These are phyloP conservation scores for Anisodus tanguticus DNA, from an alignment of 257 asterid species.

Conservation along the genomic window DNA sequence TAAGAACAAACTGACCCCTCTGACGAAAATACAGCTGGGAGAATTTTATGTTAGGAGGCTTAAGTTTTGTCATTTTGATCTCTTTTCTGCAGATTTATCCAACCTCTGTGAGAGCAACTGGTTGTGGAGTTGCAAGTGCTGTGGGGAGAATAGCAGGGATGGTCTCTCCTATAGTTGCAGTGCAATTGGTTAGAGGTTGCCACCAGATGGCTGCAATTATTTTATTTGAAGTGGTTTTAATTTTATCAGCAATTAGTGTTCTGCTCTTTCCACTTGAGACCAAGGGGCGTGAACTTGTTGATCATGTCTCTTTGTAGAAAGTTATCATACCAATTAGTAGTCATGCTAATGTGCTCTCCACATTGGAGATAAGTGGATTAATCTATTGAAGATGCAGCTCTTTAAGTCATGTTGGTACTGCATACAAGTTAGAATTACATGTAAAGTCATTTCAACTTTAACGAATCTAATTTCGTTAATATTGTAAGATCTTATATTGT, in stretches of 20 bases:
- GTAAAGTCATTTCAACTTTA: not conserved
- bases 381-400: not conserved
- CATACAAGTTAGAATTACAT: not conserved
- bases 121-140: slow-evolving; percentile 67
- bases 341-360: not conserved
- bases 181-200: slow-evolving; percentile 68
- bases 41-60: not conserved
- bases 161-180: slow-evolving; percentile 80
- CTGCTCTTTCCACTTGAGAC: slow-evolving; percentile 55
- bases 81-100: slow-evolving; percentile 68
- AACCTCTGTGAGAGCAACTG: slow-evolving; percentile 75
- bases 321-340: not conserved
- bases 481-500: not conserved
- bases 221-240: slow-evolving; percentile 57
- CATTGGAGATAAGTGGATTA: not conserved
- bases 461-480: not conserved
- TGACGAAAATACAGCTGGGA: not conserved
- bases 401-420: not conserved
- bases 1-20: not conserved
- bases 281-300: slow-evolving; percentile 40
- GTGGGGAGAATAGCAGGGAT: slow-evolving; percentile 85
- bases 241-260: slow-evolving; percentile 60
- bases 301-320: slow-evolving; percentile 25
- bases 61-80: not conserved
- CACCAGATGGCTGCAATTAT: slow-evolving; percentile 62